These are phyloP conservation scores for Arabidopsis lyrata DNA, from an alignment of 441 rosid species.

Conservation along the genomic window DNA sequence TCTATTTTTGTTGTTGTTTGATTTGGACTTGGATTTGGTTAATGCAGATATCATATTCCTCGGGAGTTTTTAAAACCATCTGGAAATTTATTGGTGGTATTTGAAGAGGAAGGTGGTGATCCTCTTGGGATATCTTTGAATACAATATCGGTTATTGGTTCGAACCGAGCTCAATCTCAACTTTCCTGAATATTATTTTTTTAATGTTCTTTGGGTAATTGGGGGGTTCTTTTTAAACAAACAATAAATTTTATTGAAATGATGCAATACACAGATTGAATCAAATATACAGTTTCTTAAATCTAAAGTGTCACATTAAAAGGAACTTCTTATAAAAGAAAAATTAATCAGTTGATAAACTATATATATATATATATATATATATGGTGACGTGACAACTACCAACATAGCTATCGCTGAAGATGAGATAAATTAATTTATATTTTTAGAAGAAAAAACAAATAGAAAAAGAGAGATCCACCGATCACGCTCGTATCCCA, in stretches of 20 bases:
- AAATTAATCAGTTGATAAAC: neutral
- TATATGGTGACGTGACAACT: no score
- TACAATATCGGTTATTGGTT: conserved; percentile 52
- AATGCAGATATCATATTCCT: conserved; percentile 72
- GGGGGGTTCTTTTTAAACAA: no score
- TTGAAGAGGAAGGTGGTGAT: conserved; percentile 76
- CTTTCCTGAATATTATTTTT: conserved; percentile 25
- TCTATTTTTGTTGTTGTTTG: neutral
- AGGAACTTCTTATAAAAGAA: no score
- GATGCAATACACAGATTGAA: neutral
- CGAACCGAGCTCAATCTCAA: conserved; percentile 14
- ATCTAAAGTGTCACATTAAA: no score
- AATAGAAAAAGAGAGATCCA: conserved; percentile 14
- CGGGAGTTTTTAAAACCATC: conserved; percentile 55
- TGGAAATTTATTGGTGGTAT: conserved; percentile 58
- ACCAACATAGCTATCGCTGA: neutral
- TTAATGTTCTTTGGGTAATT: neutral
- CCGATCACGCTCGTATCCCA: conserved; percentile 36
- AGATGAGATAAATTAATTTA: neutral
- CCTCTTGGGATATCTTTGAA: conserved; percentile 63
- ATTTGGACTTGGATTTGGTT: conserved; percentile 19
- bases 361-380: no score
- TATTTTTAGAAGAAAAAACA: neutral
- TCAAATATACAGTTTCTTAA: no score
- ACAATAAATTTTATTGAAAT: neutral